phyloP scores from a whole-genome alignment of 2,329 filamentous ascomycete species.

The Fusarium sp. region DNA sequence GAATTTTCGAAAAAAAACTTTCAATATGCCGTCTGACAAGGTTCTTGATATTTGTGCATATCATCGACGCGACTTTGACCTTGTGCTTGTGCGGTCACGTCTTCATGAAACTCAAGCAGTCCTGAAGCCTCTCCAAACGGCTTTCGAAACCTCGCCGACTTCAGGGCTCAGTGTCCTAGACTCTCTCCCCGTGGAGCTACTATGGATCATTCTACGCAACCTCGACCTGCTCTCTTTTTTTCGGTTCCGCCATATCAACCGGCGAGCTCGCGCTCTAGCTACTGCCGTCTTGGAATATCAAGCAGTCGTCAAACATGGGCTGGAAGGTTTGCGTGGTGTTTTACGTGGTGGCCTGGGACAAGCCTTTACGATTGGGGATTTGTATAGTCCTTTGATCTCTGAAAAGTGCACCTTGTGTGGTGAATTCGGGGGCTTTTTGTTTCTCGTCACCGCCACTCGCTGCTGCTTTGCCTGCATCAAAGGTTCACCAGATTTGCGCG shows the following conservation, averaged over 20 bases:
- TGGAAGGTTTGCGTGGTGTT: slow-evolving; percentile 11
- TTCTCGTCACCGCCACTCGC: not conserved
- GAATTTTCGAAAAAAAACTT: no score
- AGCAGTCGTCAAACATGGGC: slow-evolving; percentile 1
- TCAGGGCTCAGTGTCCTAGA: not conserved
- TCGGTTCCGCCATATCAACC: slow-evolving; percentile 5
- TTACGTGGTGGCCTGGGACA: slow-evolving; percentile 1
- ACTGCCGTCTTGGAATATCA: not conserved
- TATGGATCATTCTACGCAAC: not conserved
- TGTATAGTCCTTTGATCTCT: not conserved
- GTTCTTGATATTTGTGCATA: slow-evolving; percentile 13
- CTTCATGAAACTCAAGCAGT: slow-evolving; percentile 6
- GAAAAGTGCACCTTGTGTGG: not conserved
- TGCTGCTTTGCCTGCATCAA: not conserved
- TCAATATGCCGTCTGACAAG: not conserved
- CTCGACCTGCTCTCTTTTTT: slow-evolving; percentile 11
- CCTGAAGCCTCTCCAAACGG: not conserved
- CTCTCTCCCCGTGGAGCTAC: not conserved
- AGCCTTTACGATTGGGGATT: not conserved
- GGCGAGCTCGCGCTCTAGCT: not conserved
- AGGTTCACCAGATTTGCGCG: not conserved
- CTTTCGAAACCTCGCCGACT: not conserved
- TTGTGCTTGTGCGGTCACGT: slow-evolving; percentile 3
- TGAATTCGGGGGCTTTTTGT: slow-evolving; percentile 1
- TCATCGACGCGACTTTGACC: slow-evolving; percentile 13